Conservation (phyloP, 2,329 filamentous ascomycete genomes). For the Aspergillus japonicus region DNA sequence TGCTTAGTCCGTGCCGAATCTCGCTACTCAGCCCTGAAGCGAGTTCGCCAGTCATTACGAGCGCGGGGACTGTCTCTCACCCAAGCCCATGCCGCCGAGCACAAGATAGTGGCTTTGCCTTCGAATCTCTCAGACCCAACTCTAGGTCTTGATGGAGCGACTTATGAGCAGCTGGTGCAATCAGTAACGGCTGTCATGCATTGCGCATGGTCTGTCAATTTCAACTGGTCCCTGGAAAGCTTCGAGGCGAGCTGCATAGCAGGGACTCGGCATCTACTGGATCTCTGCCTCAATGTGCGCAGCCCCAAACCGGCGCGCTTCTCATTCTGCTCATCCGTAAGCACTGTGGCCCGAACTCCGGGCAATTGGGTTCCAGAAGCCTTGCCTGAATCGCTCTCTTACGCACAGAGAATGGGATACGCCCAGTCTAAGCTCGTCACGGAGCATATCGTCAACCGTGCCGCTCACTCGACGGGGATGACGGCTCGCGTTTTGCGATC, state of each 20-base stretch:
- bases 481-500: slow-evolving; percentile 29
- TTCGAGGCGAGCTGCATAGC: slow-evolving; percentile 54
- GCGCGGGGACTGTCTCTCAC: slow-evolving; percentile 17
- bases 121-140: slow-evolving; percentile 47
- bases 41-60: slow-evolving; percentile 47
- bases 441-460: slow-evolving; percentile 31
- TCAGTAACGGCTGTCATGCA: slow-evolving; percentile 59
- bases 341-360: slow-evolving; percentile 37
- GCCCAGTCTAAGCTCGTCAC: slow-evolving; percentile 36
- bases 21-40: slow-evolving; percentile 22
- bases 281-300: slow-evolving; percentile 35
- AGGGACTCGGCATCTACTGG: slow-evolving; percentile 46
- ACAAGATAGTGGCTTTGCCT: slow-evolving; percentile 49
- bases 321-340: slow-evolving; percentile 50
- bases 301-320: slow-evolving; percentile 8
- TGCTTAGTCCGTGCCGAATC: slow-evolving; percentile 56
- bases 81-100: slow-evolving; percentile 14
- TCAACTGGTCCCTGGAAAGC: slow-evolving; percentile 55
- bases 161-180: slow-evolving; percentile 42
- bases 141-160: slow-evolving; percentile 48
- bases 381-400: slow-evolving; percentile 29
- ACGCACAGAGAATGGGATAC: slow-evolving; percentile 44
- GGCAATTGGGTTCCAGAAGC: slow-evolving; percentile 33
- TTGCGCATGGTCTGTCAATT: slow-evolving; percentile 66
- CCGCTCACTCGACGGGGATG: slow-evolving; percentile 14